Evolutionary conservation across 768 basidiomycete species (phyloP), one percentile per base, ranked within the genome.

Genomic region (Tulasnella sp.): DNA sequence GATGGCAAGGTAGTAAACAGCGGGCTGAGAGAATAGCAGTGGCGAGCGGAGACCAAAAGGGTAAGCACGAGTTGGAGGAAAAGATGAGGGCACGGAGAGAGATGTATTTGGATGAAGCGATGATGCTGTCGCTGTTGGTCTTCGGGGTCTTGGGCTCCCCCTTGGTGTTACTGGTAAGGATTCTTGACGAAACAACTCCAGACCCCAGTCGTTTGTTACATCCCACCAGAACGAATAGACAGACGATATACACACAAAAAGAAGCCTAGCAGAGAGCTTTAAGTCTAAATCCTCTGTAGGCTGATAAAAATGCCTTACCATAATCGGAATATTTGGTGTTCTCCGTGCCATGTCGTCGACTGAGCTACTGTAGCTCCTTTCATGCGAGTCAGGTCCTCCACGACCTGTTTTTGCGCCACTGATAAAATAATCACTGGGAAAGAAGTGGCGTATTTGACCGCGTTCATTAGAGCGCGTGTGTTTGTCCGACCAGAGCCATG

Each of bases 171-270:
- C 24, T 42, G 10, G 40, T 42, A 12, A 22, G 40, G n/a, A n/a
- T 22, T 58, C 53, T 3, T 61, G 56, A 5, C 72, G 72, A 53
- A 98, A 68, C 37, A 96, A 67, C 39, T 79, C 76, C 48, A 99
- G 71, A 4, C 95, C 95, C 92, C 93, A 99, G 63, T 99, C 95
- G 63, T 93, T 87, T 42, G 88, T 90, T 37, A 98, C 75, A 66
- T 98, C 95, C 95, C 95, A 99, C 87, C 90, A 99, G 65, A 93
- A 98, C 2, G 91, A 92, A 65, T 89, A 99, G 27, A 85, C 64
- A 3, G 92, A 93, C 65, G 98, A 98, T 60, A 93, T 64, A 31
- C 76, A 72, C 20, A 88, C 91, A 8, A 81, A 76, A 39, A 95
- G 65, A 13, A 96, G 65, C 91, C 90, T 93, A 51, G n/a, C 16